These are phyloP conservation scores for Cryomyces minteri DNA, from an alignment of 495 filamentous ascomycete species.

Conservation along the genomic window DNA sequence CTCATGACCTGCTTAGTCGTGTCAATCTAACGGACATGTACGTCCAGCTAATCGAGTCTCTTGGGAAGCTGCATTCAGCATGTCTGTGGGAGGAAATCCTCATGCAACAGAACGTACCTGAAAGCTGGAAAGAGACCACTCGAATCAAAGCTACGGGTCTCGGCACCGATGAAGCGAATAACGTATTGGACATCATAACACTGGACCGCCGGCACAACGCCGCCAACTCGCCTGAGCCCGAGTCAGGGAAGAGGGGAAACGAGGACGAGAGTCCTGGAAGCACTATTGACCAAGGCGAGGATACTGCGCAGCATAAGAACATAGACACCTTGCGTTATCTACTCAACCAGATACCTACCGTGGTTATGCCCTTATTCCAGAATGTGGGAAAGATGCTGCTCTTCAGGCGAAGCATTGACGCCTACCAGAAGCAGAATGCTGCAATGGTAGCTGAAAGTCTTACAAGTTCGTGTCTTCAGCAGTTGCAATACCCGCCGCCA, in stretches of 20 bases:
- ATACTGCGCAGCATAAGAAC: slow-evolving; percentile 52
- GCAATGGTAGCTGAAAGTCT: slow-evolving; percentile 58
- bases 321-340: slow-evolving; percentile 56
- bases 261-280: too few relatives aligned
- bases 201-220: background rate
- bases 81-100: slow-evolving; percentile 71
- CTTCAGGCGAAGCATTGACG: slow-evolving; percentile 30
- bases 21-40: slow-evolving; percentile 74
- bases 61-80: slow-evolving; percentile 58
- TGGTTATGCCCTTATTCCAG: slow-evolving; percentile 61
- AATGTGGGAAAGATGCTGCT: slow-evolving; percentile 63
- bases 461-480: slow-evolving; percentile 47
- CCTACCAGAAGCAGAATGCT: slow-evolving; percentile 43
- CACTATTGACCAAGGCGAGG: slow-evolving; percentile 21
- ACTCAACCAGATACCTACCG: slow-evolving; percentile 51
- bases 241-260: background rate
- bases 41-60: slow-evolving; percentile 39
- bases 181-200: slow-evolving; percentile 6
- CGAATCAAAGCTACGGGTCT: slow-evolving; percentile 10
- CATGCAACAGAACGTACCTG: slow-evolving; percentile 46
- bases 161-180: slow-evolving; percentile 13
- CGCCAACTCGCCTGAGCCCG: background rate
- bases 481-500: slow-evolving; percentile 28
- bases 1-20: slow-evolving; percentile 40
- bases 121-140: slow-evolving; percentile 46